A percentile compares a stretch with the other conserved stretches of the same genome.
Evolutionary conservation across 495 filamentous ascomycete genomes (phyloP).

Genomic region (Xylaria cubensis): DNA sequence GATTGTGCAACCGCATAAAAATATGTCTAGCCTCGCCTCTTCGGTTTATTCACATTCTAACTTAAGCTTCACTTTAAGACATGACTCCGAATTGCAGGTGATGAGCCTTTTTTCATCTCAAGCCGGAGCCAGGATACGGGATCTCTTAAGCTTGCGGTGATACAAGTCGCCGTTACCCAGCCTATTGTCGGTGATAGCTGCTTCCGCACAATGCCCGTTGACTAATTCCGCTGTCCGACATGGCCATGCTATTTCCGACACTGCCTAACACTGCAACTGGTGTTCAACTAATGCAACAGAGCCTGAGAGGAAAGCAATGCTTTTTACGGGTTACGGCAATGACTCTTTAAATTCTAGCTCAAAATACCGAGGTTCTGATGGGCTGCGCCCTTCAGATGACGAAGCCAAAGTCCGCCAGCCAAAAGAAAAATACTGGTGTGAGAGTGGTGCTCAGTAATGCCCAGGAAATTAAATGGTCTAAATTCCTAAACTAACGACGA

Average conservation of each 20-base stretch:
- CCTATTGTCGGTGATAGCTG: not conserved
- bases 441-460: not conserved
- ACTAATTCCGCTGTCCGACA: not conserved
- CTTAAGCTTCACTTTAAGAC: not conserved
- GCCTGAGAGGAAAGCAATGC: not conserved
- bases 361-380: not conserved
- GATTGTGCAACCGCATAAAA: not conserved
- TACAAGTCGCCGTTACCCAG: not conserved
- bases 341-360: not conserved
- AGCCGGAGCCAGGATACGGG: not conserved
- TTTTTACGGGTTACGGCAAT: not conserved
- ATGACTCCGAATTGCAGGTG: not conserved
- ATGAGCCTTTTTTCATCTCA: not conserved
- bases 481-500: not conserved
- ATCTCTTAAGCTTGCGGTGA: not conserved
- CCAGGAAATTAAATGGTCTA: not conserved
- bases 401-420: not conserved
- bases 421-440: not conserved
- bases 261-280: not conserved
- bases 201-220: constrained; percentile 1
- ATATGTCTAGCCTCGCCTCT: constrained; percentile 7
- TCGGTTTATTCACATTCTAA: not conserved
- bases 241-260: constrained; percentile 19
- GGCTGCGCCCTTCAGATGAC: not conserved
- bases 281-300: not conserved